Conservation (phyloP, 2,329 filamentous ascomycete genomes). For the Beauveria asiatica region DNA sequence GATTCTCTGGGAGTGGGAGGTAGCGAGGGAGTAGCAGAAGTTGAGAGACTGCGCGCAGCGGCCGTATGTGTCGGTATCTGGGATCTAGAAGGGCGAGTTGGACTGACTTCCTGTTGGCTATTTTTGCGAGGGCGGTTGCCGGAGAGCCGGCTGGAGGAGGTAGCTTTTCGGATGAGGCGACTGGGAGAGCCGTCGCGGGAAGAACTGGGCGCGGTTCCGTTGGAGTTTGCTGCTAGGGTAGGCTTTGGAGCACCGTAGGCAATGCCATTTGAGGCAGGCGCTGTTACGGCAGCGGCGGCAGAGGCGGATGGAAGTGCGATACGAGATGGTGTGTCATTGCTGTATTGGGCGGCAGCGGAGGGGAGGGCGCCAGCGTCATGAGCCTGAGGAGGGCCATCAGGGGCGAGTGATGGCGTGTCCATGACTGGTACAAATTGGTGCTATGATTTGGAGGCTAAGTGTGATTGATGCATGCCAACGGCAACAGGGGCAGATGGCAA, state of each 20-base stretch:
- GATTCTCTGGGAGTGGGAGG: slow-evolving; percentile 51
- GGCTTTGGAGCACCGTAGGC: neutral
- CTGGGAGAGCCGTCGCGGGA: slow-evolving; percentile 42
- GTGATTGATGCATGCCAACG: slow-evolving; percentile 26
- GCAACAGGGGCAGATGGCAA: slow-evolving; percentile 18
- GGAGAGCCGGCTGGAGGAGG: slow-evolving; percentile 26
- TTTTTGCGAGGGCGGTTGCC: slow-evolving; percentile 53
- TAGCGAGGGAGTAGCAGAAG: slow-evolving; percentile 58
- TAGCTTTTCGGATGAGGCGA: slow-evolving; percentile 28
- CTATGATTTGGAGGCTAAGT: slow-evolving; percentile 20
- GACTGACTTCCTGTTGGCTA: slow-evolving; percentile 56
- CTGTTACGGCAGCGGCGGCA: neutral
- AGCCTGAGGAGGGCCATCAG: slow-evolving; percentile 17
- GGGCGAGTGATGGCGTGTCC: slow-evolving; percentile 26
- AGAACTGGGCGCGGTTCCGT: slow-evolving; percentile 27
- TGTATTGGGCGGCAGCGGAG: slow-evolving; percentile 16
- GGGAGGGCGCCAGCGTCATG: slow-evolving; percentile 12
- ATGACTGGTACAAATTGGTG: slow-evolving; percentile 20
- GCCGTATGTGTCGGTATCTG: slow-evolving; percentile 52
- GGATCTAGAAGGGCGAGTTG: slow-evolving; percentile 42
- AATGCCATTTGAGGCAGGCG: neutral
- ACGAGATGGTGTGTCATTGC: slow-evolving; percentile 13
- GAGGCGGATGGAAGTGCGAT: neutral
- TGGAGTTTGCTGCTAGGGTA: slow-evolving; percentile 29
- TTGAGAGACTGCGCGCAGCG: slow-evolving; percentile 59